Base-by-base conservation (phyloP, 139 green algal species). In the Trebouxia sp. region DNA sequence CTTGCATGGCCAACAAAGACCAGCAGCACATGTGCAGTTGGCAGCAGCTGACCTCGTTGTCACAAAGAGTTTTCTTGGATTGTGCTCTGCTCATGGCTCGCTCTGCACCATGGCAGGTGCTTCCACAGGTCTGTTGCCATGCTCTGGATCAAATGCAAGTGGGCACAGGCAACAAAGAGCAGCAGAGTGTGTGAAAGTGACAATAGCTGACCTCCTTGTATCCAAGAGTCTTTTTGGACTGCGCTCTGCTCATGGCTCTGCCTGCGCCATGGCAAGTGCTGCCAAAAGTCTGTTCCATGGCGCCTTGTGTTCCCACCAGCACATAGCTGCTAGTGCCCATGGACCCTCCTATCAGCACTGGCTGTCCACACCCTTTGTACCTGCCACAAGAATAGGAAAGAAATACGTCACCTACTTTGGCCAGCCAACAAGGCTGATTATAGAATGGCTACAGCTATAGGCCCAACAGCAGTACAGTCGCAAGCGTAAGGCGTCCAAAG, bases 311-410 rank as follows among this genome's bases (percentile, higher is more conserved):
- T 42, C 91, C 91, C 0, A 87, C 92, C 12, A 95, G 84, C 65
- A 96, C 89, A 85, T 96, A 95, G 37, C 81, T 90, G 80, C 84
- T 90, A 17, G 88, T 94, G 55, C 92, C 92, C 92, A 96, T 96
- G 47, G 90, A 93, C 65, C 91, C 88, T 9, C 91, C 90, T 39
- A 95, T 91, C 47, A 94, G 83, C 43, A 94, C 89, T 90, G 87
- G 37, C 91, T 88, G 41, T 83, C 92, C 66, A 89, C 55, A 96
- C 35, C 43, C 43, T 35, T 72, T 32, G 62, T 72, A 72, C 62
- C 62, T 72, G 55, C 0, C 0, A 24, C n/a, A n/a, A n/a, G n/a
- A n/a, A n/a, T n/a, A n/a, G n/a, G n/a, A n/a, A n/a, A n/a, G n/a
- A n/a, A n/a, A n/a, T n/a, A n/a, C n/a, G n/a, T n/a, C n/a, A n/a